Base-by-base conservation (phyloP, 139 green algal genomes). In the Desmodesmus armatus region DNA sequence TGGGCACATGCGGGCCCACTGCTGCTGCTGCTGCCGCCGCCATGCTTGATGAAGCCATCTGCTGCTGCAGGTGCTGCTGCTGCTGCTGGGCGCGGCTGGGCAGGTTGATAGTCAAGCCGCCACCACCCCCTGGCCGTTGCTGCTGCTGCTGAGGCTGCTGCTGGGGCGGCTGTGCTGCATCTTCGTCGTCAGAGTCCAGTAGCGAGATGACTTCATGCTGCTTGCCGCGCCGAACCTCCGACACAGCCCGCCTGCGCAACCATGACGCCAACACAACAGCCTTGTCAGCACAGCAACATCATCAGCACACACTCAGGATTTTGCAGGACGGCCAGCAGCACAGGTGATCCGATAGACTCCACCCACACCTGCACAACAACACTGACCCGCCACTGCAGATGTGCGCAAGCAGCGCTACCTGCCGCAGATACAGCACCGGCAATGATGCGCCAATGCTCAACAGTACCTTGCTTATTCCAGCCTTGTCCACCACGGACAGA, bases 31-130 rank as follows among this genome's bases (percentile, higher is more conserved):
- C n/a, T 13, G 60, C 37, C 6, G 58, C 5, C 9, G 58, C n/a
- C 7, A 21, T n/a, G 60, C 19, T 29, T 69, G n/a, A 69, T 29
- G 7, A 69, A n/a, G 19, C 60, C 60, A 19, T 29, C 60, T 69
- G 60, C 60, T 69, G 60, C 60, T 69, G n/a, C n/a, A n/a, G 60
- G n/a, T 27, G n/a, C 60, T 69, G 60, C 60, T 69, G 60, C 60
- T 69, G 60, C 60, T 39, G 60, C n/a, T 69, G 60, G n/a, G 60
- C 37, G 60, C 60, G 60, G 6, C n/a, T 29, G 21, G 60, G 60
- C 7, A 69, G 27, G 7, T 29, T n/a, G 3, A 69, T 69, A 6
- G 37, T 29, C n/a, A 69, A 21, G n/a, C n/a, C n/a, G 25, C n/a
- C n/a, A n/a, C 37, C n/a, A n/a, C n/a, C n/a, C n/a, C n/a, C n/a